Conservation (phyloP, 306 rosid genomes). For the Glycine soja region DNA sequence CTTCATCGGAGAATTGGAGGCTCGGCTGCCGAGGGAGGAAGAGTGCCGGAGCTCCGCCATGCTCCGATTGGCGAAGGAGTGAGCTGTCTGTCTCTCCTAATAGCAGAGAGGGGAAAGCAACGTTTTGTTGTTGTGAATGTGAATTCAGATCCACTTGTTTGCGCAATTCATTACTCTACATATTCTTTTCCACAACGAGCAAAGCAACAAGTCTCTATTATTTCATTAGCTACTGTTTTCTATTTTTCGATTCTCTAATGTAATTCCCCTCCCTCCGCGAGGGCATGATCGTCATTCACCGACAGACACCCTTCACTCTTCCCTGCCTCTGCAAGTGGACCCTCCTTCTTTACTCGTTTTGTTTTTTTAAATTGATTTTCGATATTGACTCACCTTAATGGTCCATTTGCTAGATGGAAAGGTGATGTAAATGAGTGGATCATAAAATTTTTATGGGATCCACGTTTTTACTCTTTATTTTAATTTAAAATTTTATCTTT, state of each 20-base stretch:
- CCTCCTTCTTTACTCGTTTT: not conserved
- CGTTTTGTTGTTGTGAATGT: constrained; percentile 39
- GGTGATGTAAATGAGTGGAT: not conserved
- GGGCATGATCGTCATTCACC: constrained; percentile 4
- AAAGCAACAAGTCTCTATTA: not conserved
- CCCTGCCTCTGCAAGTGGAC: no score
- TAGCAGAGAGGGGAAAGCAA: not conserved
- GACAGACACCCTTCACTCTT: not conserved
- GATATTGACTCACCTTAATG: not conserved
- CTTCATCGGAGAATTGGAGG: constrained; percentile 85
- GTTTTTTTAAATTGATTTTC: not conserved
- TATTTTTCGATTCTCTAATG: no score
- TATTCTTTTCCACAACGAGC: constrained; percentile 37
- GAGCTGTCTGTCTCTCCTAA: not conserved
- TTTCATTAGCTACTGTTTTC: no score
- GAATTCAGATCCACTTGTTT: constrained; percentile 47
- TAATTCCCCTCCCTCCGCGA: no score
- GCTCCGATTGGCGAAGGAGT: constrained; percentile 57
- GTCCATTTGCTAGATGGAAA: no score
- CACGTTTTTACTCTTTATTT: no score
- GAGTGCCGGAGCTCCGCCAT: constrained; percentile 96
- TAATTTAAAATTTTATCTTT: no score
- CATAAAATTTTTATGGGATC: no score
- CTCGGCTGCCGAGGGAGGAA: constrained; percentile 75
- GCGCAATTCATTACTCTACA: not conserved